A percentile compares a stretch with the other conserved stretches of the same genome.
phyloP scores from a whole-genome alignment of 495 filamentous ascomycete species.

The Aspergillus nanangensis region DNA sequence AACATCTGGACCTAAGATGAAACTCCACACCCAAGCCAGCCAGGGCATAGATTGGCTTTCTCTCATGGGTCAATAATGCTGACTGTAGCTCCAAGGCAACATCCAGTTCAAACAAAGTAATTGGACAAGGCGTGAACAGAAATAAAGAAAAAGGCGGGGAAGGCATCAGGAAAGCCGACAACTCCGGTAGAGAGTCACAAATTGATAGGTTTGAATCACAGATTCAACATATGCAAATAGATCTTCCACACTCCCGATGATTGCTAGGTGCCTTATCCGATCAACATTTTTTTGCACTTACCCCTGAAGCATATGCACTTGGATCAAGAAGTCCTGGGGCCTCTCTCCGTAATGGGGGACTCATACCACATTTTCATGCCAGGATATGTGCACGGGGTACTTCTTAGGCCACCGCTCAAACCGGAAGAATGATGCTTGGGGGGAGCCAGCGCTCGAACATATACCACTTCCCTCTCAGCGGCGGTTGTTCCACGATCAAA shows the following conservation, averaged over 20 bases:
- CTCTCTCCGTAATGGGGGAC: slow-evolving; percentile 9
- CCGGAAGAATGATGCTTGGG: slow-evolving; percentile 12
- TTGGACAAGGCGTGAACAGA: no score
- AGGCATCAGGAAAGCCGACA: no score
- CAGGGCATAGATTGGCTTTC: slow-evolving; percentile 15
- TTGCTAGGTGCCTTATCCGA: no score
- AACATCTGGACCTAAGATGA: slow-evolving; percentile 25
- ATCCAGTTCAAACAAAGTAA: slow-evolving; percentile 7
- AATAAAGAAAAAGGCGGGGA: no score
- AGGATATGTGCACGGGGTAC: slow-evolving; percentile 25
- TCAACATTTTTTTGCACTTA: no score
- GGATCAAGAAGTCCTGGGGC: slow-evolving; percentile 20
- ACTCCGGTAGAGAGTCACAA: no score
- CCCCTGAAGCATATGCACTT: no score
- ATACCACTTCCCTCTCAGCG: slow-evolving; percentile 24
- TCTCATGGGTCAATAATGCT: slow-evolving; percentile 14
- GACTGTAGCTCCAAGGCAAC: slow-evolving; percentile 9
- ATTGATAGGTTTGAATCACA: no score
- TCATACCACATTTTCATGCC: slow-evolving; percentile 23
- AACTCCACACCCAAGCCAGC: slow-evolving; percentile 15
- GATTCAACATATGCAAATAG: no score
- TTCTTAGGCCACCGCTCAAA: slow-evolving; percentile 15
- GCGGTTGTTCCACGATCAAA: slow-evolving; percentile 60
- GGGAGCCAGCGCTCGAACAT: slow-evolving; percentile 20
- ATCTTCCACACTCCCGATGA: no score